phyloP scores from a whole-genome alignment of 805 yeast genomes.

The Blastobotrys americana region DNA sequence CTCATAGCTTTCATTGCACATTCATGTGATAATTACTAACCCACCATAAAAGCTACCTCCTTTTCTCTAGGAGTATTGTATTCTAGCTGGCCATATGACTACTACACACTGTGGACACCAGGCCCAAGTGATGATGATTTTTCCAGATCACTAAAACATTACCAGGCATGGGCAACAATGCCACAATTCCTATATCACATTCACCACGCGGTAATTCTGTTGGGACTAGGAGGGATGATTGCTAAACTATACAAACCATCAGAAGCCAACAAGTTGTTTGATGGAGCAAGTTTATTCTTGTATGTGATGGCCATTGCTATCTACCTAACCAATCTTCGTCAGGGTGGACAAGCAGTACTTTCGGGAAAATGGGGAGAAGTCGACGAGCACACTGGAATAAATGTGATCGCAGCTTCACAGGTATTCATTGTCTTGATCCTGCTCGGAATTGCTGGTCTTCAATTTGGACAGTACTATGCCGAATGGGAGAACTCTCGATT shows the following conservation, averaged over 20 bases:
- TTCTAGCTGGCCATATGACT: constrained; percentile 77
- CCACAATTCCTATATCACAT: constrained; percentile 54
- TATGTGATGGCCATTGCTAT: constrained; percentile 66
- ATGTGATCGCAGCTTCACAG: constrained; percentile 86
- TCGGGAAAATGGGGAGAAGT: constrained; percentile 92
- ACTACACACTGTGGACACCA: constrained; percentile 61
- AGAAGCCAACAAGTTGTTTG: constrained; percentile 79
- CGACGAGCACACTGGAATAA: constrained; percentile 73
- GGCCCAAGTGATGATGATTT: constrained; percentile 46
- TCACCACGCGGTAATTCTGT: constrained; percentile 50
- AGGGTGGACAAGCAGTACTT: constrained; percentile 65
- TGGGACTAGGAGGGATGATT: constrained; percentile 68
- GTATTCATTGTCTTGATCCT: constrained; percentile 64
- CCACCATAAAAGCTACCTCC: constrained; percentile 48
- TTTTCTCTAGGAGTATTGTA: constrained; percentile 76
- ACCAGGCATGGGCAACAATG: constrained; percentile 60
- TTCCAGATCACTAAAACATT: constrained; percentile 61
- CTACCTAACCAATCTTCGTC: constrained; percentile 77
- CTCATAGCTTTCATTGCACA: too few species aligned
- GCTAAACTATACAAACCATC: constrained; percentile 81
- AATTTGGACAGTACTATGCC: constrained; percentile 86
- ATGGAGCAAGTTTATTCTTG: constrained; percentile 77
- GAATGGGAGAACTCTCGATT: constrained; percentile 41
- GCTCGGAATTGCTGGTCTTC: constrained; percentile 74
- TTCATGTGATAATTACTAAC: constrained; percentile 16